Conservation (phyloP, 257 asterid genomes). For the Gardenia jasminoides region DNA sequence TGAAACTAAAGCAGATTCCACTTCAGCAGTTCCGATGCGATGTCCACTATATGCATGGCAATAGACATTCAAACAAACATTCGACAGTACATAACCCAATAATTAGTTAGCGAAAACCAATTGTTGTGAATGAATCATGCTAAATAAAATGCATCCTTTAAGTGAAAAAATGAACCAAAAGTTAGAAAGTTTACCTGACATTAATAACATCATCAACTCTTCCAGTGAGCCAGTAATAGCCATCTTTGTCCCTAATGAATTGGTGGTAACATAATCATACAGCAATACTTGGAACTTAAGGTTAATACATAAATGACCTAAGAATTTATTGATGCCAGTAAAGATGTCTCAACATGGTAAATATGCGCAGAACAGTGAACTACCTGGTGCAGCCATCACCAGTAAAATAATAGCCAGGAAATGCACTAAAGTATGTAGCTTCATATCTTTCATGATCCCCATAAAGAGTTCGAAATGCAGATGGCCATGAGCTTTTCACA, state of each 20-base stretch:
- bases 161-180: background rate
- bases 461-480: constrained; percentile 89
- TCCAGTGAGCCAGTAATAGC: constrained; percentile 98
- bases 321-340: background rate
- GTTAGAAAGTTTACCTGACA: constrained; percentile 59
- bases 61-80: background rate
- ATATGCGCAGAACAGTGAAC: constrained; percentile 17
- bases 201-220: constrained; percentile 98
- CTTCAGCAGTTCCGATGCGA: constrained; percentile 98
- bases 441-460: constrained; percentile 98
- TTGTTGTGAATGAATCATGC: background rate
- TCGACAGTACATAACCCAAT: background rate
- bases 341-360: constrained; percentile 8
- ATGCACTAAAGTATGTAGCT: constrained; percentile 94
- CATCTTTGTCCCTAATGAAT: constrained; percentile 81
- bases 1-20: constrained; percentile 98
- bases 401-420: constrained; percentile 95
- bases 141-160: background rate
- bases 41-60: constrained; percentile 60
- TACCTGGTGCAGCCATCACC: constrained; percentile 99
- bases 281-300: background rate
- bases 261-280: constrained; percentile 1
- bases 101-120: background rate
- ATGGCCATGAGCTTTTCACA: constrained; percentile 92
- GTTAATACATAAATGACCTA: background rate